Conservation (phyloP, 75 land plant genomes). For the Selaginella moellendorffii region DNA sequence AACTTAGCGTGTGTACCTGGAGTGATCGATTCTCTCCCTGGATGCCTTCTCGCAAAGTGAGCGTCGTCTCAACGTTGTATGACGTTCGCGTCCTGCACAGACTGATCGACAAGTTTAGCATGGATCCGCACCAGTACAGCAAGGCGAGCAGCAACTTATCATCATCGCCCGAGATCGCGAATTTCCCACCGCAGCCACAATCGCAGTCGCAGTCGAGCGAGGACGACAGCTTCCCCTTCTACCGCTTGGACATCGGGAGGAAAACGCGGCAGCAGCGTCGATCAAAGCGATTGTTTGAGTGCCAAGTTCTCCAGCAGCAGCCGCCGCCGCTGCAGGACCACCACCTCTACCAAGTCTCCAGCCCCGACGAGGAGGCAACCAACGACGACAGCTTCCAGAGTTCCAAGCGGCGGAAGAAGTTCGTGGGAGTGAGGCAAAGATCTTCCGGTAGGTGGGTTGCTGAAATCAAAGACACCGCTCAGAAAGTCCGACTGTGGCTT, state of each 20-base stretch:
- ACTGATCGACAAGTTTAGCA: neutral
- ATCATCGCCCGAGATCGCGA: too few relatives aligned
- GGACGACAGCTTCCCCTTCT: neutral
- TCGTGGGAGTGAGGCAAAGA: constrained; percentile 55
- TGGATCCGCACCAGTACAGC: neutral
- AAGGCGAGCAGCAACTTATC: neutral
- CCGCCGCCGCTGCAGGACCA: neutral
- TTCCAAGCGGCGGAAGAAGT: constrained; percentile 8
- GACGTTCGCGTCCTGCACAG: neutral
- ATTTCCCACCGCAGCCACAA: too few relatives aligned
- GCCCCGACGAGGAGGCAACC: neutral
- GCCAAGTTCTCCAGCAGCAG: neutral
- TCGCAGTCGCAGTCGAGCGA: too few relatives aligned
- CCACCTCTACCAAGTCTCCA: neutral
- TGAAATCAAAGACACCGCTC: constrained; percentile 58
- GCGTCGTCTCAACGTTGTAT: neutral
- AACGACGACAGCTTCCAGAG: too few relatives aligned
- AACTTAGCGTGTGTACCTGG: too few relatives aligned
- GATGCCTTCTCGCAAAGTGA: neutral
- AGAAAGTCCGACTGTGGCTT: constrained; percentile 56
- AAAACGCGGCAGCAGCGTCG: neutral
- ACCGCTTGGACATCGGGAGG: neutral
- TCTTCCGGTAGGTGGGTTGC: constrained; percentile 65
- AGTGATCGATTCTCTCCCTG: too few relatives aligned
- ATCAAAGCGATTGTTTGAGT: neutral